Evolutionary conservation across 495 filamentous ascomycete genomes (phyloP).

Genomic region (Staphylotrichum longicolle): DNA sequence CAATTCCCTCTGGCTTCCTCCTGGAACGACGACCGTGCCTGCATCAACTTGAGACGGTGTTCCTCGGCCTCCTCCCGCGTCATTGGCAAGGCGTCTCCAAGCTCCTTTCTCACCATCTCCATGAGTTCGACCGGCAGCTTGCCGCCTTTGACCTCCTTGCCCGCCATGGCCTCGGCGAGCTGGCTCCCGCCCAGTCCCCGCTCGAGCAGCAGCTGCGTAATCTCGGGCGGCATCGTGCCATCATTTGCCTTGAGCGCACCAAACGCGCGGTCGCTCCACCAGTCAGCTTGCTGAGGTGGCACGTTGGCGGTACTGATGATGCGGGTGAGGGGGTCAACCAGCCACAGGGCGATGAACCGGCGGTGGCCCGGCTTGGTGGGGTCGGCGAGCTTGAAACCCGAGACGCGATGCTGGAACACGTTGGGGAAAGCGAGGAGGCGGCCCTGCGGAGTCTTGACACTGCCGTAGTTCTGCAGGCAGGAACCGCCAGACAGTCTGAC

Average conservation of each 20-base stretch:
- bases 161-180: slow-evolving; percentile 21
- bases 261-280: slow-evolving; percentile 39
- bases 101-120: slow-evolving; percentile 35
- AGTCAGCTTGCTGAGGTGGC: slow-evolving; percentile 49
- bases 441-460: slow-evolving; percentile 34
- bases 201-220: slow-evolving; percentile 38
- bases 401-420: slow-evolving; percentile 52
- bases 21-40: slow-evolving; percentile 34
- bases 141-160: background rate
- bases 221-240: slow-evolving; percentile 24
- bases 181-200: slow-evolving; percentile 24
- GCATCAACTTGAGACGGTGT: slow-evolving; percentile 49
- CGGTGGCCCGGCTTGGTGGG: slow-evolving; percentile 51
- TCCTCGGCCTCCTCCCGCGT: slow-evolving; percentile 45
- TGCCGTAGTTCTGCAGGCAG: slow-evolving; percentile 38
- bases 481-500: background rate
- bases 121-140: slow-evolving; percentile 43
- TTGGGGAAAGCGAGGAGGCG: slow-evolving; percentile 45
- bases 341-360: slow-evolving; percentile 55
- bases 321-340: slow-evolving; percentile 53
- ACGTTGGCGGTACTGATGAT: slow-evolving; percentile 57
- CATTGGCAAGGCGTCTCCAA: slow-evolving; percentile 33
- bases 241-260: background rate
- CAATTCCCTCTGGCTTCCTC: background rate
- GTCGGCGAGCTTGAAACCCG: slow-evolving; percentile 50